phyloP scores from a whole-genome alignment of 2,329 filamentous ascomycete genomes.

The Chaetomium strumarium region DNA sequence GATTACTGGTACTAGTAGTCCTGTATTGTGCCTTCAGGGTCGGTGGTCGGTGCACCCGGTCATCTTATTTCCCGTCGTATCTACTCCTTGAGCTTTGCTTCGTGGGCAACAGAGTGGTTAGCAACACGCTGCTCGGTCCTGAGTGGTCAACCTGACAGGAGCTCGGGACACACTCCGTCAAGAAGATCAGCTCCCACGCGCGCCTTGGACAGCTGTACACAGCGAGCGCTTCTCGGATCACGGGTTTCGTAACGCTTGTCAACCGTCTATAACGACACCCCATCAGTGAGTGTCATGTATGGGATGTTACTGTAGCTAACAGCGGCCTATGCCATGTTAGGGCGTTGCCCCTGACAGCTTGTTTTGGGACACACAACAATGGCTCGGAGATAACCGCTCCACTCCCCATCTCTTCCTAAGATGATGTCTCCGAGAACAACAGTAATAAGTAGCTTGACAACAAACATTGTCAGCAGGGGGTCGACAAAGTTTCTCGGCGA shows the following conservation, averaged over 20 bases:
- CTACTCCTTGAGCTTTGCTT: neutral
- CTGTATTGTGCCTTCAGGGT: conserved; percentile 29
- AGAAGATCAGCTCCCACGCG: conserved; percentile 58
- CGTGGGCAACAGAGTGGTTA: neutral
- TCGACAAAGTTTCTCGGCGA: conserved; percentile 58
- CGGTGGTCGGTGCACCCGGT: conserved; percentile 36
- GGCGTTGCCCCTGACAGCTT: too few species aligned
- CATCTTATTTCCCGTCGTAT: too few species aligned
- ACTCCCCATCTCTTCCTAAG: too few species aligned
- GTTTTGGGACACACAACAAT: too few species aligned
- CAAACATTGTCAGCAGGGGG: conserved; percentile 32
- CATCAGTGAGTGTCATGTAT: conserved; percentile 38
- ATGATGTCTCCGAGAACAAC: too few species aligned
- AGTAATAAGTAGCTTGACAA: too few species aligned
- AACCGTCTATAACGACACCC: conserved; percentile 44
- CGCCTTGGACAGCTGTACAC: conserved; percentile 50
- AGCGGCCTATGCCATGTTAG: too few species aligned
- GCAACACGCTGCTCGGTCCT: conserved; percentile 37
- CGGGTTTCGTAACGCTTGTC: conserved; percentile 58
- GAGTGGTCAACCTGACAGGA: conserved; percentile 55
- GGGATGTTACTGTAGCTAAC: too few species aligned
- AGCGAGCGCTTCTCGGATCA: conserved; percentile 59
- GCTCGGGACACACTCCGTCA: conserved; percentile 53
- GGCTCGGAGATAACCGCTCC: too few species aligned
- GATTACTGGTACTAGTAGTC: too few species aligned